Conservation (phyloP, 495 filamentous ascomycete genomes). For the Astrocystis sublimbata region DNA sequence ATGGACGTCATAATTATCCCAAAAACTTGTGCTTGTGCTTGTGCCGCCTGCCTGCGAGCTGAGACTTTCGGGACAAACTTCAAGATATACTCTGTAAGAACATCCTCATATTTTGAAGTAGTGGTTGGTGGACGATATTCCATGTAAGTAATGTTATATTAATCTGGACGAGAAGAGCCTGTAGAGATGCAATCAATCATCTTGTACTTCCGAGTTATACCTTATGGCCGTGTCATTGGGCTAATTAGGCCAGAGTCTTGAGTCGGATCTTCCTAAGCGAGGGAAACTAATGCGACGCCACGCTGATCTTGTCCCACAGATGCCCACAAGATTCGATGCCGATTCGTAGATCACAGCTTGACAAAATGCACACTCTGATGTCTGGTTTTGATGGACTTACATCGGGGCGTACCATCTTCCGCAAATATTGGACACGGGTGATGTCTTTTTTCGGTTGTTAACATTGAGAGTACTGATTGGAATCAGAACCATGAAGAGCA, state of each 20-base stretch:
- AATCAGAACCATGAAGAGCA: background rate
- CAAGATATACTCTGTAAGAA: too few relatives aligned
- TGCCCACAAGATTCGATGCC: constrained; percentile 27
- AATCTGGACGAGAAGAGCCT: too few relatives aligned
- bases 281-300: constrained; percentile 31
- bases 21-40: background rate
- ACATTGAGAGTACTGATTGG: background rate
- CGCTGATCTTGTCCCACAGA: constrained; percentile 34
- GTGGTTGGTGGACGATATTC: too few relatives aligned
- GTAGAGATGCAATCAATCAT: too few relatives aligned
- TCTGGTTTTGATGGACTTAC: too few relatives aligned
- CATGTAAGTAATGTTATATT: too few relatives aligned
- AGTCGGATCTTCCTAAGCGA: constrained; percentile 33
- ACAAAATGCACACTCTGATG: too few relatives aligned
- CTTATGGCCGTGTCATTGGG: background rate
- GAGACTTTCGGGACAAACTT: too few relatives aligned
- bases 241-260: constrained; percentile 26
- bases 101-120: too few relatives aligned
- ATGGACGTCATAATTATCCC: constrained; percentile 11
- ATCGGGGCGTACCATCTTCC: constrained; percentile 8
- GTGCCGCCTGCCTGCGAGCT: too few relatives aligned
- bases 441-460: background rate
- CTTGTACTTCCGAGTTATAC: too few relatives aligned
- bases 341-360: constrained; percentile 30
- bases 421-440: background rate